These are phyloP conservation scores for Paraphaeosphaeria sporulosa DNA, from an alignment of 2,329 filamentous ascomycete genomes.

Conservation along the genomic window DNA sequence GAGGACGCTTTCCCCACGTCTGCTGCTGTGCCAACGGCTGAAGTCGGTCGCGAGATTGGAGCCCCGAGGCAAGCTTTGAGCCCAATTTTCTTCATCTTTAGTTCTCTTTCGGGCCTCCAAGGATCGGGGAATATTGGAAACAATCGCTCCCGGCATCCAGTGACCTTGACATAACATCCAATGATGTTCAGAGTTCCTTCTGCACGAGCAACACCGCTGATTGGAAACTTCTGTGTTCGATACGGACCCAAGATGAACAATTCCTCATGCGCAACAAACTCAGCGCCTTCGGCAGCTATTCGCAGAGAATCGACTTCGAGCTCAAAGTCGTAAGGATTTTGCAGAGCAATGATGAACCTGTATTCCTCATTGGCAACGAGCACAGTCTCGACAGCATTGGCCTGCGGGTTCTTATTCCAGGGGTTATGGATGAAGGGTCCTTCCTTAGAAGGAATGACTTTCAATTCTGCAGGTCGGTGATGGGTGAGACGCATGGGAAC, in stretches of 20 bases:
- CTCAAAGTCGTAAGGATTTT: constrained; percentile 95
- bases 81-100: constrained; percentile 80
- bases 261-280: constrained; percentile 72
- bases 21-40: constrained; percentile 35
- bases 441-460: constrained; percentile 44
- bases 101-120: constrained; percentile 74
- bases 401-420: constrained; percentile 74
- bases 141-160: constrained; percentile 79
- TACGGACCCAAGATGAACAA: constrained; percentile 79
- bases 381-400: constrained; percentile 66
- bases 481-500: constrained; percentile 38
- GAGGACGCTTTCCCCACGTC: constrained; percentile 30
- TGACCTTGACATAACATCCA: constrained; percentile 80
- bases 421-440: constrained; percentile 97
- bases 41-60: constrained; percentile 56
- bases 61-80: constrained; percentile 57
- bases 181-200: constrained; percentile 76
- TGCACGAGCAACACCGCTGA: constrained; percentile 72
- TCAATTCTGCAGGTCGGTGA: constrained; percentile 44
- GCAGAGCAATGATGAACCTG: constrained; percentile 81
- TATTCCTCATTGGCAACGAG: constrained; percentile 81
- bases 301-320: constrained; percentile 84
- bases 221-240: constrained; percentile 77
- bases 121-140: constrained; percentile 84
- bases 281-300: constrained; percentile 75